phyloP scores from a whole-genome alignment of 2,329 filamentous ascomycete species.

The Botrytis deweyae region DNA sequence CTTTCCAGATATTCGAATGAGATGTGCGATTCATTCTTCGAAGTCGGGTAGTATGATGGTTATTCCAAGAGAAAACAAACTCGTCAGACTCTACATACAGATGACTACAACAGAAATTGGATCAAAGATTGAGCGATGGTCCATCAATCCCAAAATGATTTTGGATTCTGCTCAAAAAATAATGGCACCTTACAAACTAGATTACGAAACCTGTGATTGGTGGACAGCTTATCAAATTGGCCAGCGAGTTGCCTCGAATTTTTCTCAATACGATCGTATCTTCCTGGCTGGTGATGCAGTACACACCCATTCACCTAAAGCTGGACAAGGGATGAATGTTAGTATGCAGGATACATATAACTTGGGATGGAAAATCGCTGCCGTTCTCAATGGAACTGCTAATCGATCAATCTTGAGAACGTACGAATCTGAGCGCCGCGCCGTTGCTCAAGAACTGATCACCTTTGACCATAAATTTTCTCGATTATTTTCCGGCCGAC shows the following conservation, averaged over 20 bases:
- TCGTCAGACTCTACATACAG: constrained; percentile 56
- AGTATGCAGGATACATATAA: constrained; percentile 63
- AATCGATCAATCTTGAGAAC: constrained; percentile 54
- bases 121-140: constrained; percentile 51
- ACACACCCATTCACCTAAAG: constrained; percentile 62
- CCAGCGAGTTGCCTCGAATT: constrained; percentile 58
- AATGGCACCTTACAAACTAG: constrained; percentile 64
- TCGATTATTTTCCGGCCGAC: constrained; percentile 55
- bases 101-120: constrained; percentile 24
- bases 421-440: constrained; percentile 61
- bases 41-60: constrained; percentile 56
- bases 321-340: constrained; percentile 60
- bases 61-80: constrained; percentile 56
- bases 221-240: constrained; percentile 60
- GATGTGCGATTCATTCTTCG: constrained; percentile 54
- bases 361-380: constrained; percentile 57
- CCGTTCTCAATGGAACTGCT: constrained; percentile 39
- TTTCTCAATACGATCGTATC: constrained; percentile 42
- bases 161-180: constrained; percentile 63
- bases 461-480: constrained; percentile 59
- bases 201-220: constrained; percentile 63
- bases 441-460: constrained; percentile 66
- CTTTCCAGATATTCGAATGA: constrained; percentile 63
- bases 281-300: constrained; percentile 53
- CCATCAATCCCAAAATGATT: constrained; percentile 63